These are phyloP conservation scores for Globisporangium paroecandrum DNA, from an alignment of 352 stramenopile species.

Conservation along the genomic window DNA sequence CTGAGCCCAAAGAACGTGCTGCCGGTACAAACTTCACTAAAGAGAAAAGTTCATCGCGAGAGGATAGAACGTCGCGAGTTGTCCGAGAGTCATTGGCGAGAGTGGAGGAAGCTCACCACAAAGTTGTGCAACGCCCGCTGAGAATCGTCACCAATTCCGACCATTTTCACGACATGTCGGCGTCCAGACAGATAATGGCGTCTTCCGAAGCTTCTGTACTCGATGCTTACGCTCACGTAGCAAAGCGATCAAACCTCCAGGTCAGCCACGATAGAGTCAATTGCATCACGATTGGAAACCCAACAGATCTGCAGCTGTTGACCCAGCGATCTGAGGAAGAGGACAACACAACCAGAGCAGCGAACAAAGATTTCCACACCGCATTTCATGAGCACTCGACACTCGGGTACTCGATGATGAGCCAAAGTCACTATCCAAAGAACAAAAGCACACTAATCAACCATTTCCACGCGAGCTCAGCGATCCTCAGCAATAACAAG, in stretches of 20 bases:
- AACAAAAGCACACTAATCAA: neutral
- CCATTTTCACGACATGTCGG: neutral
- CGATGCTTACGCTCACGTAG: too few relatives aligned
- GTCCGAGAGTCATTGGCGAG: neutral
- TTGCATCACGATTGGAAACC: neutral
- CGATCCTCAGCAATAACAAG: neutral
- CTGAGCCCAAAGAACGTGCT: neutral
- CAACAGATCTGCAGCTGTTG: neutral
- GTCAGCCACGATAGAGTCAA: neutral
- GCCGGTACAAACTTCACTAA: neutral
- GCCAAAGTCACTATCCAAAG: neutral
- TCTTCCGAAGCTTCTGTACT: too few relatives aligned
- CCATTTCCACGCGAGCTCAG: neutral
- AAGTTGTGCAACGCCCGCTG: neutral
- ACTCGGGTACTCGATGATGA: neutral
- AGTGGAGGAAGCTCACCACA: neutral
- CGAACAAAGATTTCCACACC: slow-evolving; percentile 8
- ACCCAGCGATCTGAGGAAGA: slow-evolving; percentile 1
- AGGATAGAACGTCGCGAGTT: neutral
- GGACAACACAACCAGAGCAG: neutral
- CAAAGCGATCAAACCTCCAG: too few relatives aligned
- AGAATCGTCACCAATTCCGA: slow-evolving; percentile 1
- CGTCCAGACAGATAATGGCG: neutral
- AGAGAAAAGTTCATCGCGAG: neutral
- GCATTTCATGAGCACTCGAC: neutral